Evolutionary conservation across 345 rosid genomes (phyloP).

Genomic region (Salix koriyanagi): DNA sequence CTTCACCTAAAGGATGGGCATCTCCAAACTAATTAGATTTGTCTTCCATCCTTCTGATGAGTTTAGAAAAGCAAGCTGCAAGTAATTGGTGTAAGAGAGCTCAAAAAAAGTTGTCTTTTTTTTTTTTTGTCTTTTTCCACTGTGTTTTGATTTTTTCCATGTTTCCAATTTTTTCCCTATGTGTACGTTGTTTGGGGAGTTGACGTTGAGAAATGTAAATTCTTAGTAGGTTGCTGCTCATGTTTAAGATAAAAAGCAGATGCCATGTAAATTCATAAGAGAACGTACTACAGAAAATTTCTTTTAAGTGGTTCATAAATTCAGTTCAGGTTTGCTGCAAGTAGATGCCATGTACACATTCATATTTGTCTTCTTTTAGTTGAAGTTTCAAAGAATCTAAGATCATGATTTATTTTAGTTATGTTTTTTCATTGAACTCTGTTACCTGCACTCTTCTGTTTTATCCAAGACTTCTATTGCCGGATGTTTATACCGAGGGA

Average conservation of each 20-base stretch:
- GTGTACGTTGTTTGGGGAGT: constrained; percentile 31
- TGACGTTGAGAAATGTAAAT: constrained; percentile 59
- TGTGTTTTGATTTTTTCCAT: constrained; percentile 2
- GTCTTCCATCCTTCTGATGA: constrained; percentile 18
- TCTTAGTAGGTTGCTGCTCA: constrained; percentile 42
- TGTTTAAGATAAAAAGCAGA: constrained; percentile 12
- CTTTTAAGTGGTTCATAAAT: neutral
- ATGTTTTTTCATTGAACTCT: neutral
- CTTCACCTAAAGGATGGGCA: constrained; percentile 21
- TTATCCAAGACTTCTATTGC: neutral
- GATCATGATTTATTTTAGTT: neutral
- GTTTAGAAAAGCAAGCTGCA: constrained; percentile 19
- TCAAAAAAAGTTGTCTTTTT: constrained; percentile 21
- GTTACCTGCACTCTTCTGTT: neutral
- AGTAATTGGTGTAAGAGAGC: constrained; percentile 17
- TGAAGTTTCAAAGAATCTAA: neutral
- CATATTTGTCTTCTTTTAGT: neutral
- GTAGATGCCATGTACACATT: constrained; percentile 15
- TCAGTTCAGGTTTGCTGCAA: constrained; percentile 16
- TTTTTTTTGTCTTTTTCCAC: neutral
- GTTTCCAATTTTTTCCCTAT: constrained; percentile 19
- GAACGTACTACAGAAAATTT: constrained; percentile 15
- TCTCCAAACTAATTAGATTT: constrained; percentile 25
- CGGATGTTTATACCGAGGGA: too few relatives aligned
- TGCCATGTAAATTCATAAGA: constrained; percentile 32